Evolutionary conservation across 2,329 filamentous ascomycete genomes (phyloP), one percentile per base, ranked within the genome.

Genomic region (Escovopsis sp.): DNA sequence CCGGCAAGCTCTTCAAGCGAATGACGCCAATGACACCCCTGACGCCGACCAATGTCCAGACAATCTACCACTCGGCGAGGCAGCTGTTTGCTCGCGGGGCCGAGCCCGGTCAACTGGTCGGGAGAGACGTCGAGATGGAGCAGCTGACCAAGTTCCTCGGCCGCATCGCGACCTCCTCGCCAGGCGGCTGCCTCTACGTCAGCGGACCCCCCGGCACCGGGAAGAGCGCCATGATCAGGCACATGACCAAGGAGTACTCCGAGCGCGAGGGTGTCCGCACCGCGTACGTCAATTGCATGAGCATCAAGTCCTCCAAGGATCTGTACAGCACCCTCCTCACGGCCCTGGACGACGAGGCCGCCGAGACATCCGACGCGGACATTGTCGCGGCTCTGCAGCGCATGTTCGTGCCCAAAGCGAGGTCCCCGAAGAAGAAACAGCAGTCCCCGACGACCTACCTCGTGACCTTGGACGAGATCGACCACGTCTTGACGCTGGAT

Each of bases 171-270:
- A 32, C 28, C 4, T 11, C 28, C 8, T 32, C 28, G 7, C 28
- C 28, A 32, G 79, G 80, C 42, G 87, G 88, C 42, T 96, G 89
- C 56, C 73, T 94, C 41, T 98, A 98, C 58, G 82, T 98, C 51
- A 95, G 88, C 52, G 91, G 91, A 0, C 91, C 91, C 4, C 91
- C 91, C 2, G 91, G 91, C 10, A 98, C 91, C 0, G 91, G 91
- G 43, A 98, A 98, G 66, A 96, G 88, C 59, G 91, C 91, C 28
- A 82, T 96, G 69, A 78, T 96, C 47, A 80, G 80, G 48, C 81
- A 93, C 57, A 75, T 94, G 40, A 82, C 82, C 39, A 66, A 75
- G 39, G 68, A 77, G 36, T 63, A 81, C 39, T 64, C 66, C 10
- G 57, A 65, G 4, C 64, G 66, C 32, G 64, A 70, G 12, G 60